phyloP scores from a whole-genome alignment of 345 rosid species.

The Pugionium dolabratum region DNA sequence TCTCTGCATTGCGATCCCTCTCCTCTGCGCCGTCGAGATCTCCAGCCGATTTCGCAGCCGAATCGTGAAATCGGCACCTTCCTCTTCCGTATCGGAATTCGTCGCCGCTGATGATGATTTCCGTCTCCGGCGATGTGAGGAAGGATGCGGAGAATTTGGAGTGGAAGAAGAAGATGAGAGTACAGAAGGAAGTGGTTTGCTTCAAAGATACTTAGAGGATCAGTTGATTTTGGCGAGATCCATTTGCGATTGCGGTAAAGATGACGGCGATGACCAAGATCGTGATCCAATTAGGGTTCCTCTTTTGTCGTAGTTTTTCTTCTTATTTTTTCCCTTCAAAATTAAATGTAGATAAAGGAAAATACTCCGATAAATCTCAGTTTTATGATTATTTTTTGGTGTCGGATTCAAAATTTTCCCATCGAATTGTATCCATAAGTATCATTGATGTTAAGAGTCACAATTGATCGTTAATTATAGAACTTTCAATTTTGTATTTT shows the following conservation, averaged over 20 bases:
- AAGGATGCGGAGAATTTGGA: conserved; percentile 45
- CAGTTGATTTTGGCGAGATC: conserved; percentile 57
- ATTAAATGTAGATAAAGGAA: conserved; percentile 23
- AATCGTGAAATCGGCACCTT: conserved; percentile 13
- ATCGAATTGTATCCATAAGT: too few species aligned
- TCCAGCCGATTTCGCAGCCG: conserved; percentile 43
- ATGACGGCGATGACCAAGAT: conserved; percentile 31
- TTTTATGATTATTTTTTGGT: neutral
- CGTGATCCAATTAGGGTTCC: conserved; percentile 40
- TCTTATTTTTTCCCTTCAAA: neutral
- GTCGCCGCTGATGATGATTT: conserved; percentile 36
- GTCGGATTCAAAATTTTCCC: too few species aligned
- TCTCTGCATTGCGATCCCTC: conserved; percentile 52
- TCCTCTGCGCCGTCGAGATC: conserved; percentile 54
- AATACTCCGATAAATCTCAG: neutral
- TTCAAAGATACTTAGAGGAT: conserved; percentile 70
- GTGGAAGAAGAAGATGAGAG: conserved; percentile 35
- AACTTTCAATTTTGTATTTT: too few species aligned
- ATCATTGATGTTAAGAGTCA: too few species aligned
- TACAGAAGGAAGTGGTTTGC: conserved; percentile 45
- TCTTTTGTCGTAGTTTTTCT: conserved; percentile 44
- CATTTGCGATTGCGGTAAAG: conserved; percentile 52
- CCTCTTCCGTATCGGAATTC: conserved; percentile 1
- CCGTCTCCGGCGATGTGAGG: conserved; percentile 54
- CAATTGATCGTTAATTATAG: too few species aligned